Evolutionary conservation across 768 basidiomycete genomes (phyloP).

Genomic region (Rhodotorula babjevae): DNA sequence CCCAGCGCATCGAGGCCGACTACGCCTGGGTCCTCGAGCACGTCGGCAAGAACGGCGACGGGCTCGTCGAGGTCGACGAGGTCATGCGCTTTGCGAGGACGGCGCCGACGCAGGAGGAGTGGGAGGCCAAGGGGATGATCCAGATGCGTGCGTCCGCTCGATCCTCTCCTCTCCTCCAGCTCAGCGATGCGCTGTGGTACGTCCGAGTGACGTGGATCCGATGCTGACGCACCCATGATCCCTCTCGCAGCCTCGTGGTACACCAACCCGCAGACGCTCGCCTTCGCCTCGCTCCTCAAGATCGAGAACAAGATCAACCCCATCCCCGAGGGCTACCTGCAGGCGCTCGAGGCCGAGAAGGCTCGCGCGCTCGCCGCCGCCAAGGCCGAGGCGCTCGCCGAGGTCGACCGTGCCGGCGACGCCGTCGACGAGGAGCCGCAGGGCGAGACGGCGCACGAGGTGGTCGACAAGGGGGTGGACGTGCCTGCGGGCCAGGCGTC

Average conservation of each 20-base stretch:
- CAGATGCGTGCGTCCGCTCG: slow-evolving; percentile 48
- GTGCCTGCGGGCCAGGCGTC: neutral
- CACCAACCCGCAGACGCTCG: slow-evolving; percentile 81
- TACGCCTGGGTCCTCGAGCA: slow-evolving; percentile 61
- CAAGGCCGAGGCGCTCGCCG: slow-evolving; percentile 20
- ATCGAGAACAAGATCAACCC: slow-evolving; percentile 69
- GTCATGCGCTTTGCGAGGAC: slow-evolving; percentile 68
- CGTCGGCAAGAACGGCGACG: slow-evolving; percentile 37
- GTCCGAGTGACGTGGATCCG: too few species aligned
- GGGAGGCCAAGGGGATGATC: slow-evolving; percentile 50
- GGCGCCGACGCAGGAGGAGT: slow-evolving; percentile 47
- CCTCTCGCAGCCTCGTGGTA: slow-evolving; percentile 62
- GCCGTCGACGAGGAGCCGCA: slow-evolving; percentile 22
- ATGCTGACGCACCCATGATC: too few species aligned
- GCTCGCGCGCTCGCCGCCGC: slow-evolving; percentile 4
- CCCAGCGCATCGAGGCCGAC: slow-evolving; percentile 55
- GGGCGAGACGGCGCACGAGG: neutral
- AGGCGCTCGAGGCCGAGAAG: neutral
- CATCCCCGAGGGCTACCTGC: slow-evolving; percentile 42
- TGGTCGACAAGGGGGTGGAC: neutral
- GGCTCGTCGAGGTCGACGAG: slow-evolving; percentile 52
- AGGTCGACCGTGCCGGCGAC: slow-evolving; percentile 8
- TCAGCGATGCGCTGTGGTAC: too few species aligned
- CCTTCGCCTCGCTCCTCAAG: slow-evolving; percentile 73
- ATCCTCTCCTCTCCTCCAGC: neutral